Base-by-base conservation (phyloP, 2,329 filamentous ascomycete species). In the Phialemoniopsis sp. region DNA sequence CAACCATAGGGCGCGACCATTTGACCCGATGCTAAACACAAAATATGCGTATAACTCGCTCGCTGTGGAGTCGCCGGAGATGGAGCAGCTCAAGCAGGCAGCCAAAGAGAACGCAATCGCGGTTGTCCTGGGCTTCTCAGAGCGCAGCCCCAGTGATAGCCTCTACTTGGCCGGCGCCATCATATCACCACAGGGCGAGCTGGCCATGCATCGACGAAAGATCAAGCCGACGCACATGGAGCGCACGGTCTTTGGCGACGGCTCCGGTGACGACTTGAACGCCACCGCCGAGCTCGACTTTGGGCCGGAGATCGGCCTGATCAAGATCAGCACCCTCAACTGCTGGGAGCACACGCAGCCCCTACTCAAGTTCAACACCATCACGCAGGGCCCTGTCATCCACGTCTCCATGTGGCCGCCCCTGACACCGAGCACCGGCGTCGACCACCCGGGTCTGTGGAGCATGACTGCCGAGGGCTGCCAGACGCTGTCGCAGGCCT, bases 181-280 rank as follows among this genome's bases (percentile, higher is more conserved):
- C 8, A 67, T 75, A 40, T 59, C 54, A 1, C 50, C 57, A 0
- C 51, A 63, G 16, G 70, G 70, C 2, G 56, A 66, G 18, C 32
- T 73, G 9, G 39, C 58, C 8, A 47, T 60, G 6, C 55, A 63
- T 33, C 63, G 69, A 6, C 60, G 68, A 15, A 76, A 77, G 54
- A 58, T 76, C 46, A 76, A 76, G 50, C 65, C 71, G 0, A 76
- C 70, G 1, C 70, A 76, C 38, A 67, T 76, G 59, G 72, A 76
- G 50, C 62, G 69, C 1, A 69, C 67, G 3, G 45, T 75, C 13
- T 77, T 67, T 21, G 72, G 71, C 2, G 72, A 76, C 30, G 64
- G 63, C 0, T 51, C 53, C 0, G 64, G 58, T 1, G 49, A 59
- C 4, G 61, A 58, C 13, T 48, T 75, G 5, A 48, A 53, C 5